These are phyloP conservation scores for Draba incana DNA, from an alignment of 345 rosid species.

Conservation along the genomic window DNA sequence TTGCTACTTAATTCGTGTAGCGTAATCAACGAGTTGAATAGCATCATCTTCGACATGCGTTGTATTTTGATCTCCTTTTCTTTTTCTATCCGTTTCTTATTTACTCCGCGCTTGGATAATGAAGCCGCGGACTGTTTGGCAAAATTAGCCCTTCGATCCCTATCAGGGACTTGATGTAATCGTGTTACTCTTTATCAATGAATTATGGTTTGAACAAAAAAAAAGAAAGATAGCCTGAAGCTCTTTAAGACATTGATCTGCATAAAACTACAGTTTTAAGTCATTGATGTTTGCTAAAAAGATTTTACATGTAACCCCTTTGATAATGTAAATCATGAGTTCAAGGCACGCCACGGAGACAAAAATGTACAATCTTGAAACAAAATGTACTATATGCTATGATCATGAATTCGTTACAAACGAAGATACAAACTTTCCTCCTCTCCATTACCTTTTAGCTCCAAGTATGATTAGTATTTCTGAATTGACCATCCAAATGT, in stretches of 20 bases:
- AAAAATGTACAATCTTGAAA: constrained; percentile 29
- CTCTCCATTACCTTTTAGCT: constrained; percentile 31
- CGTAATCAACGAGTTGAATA: too few relatives aligned
- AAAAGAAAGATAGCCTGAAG: constrained; percentile 23
- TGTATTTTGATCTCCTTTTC: too few relatives aligned
- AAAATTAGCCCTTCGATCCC: too few relatives aligned
- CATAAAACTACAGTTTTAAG: not conserved
- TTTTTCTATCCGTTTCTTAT: too few relatives aligned
- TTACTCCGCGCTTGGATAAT: too few relatives aligned
- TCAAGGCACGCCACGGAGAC: constrained; percentile 18
- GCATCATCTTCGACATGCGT: too few relatives aligned
- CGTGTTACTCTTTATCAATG: too few relatives aligned
- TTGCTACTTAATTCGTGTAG: too few relatives aligned
- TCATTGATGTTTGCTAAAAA: not conserved
- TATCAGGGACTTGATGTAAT: too few relatives aligned
- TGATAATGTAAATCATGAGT: not conserved
- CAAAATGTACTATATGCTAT: constrained; percentile 35
- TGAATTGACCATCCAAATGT: constrained; percentile 23
- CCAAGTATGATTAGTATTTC: constrained; percentile 22
- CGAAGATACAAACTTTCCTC: constrained; percentile 25
- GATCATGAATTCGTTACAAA: constrained; percentile 30
- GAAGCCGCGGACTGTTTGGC: too few relatives aligned
- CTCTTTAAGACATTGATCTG: not conserved
- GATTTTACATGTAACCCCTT: constrained; percentile 10
- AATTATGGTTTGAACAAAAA: too few relatives aligned